Evolutionary conservation across 1,284 basidiomycete genomes (phyloP).

Genomic region (Naganishia cerealis): DNA sequence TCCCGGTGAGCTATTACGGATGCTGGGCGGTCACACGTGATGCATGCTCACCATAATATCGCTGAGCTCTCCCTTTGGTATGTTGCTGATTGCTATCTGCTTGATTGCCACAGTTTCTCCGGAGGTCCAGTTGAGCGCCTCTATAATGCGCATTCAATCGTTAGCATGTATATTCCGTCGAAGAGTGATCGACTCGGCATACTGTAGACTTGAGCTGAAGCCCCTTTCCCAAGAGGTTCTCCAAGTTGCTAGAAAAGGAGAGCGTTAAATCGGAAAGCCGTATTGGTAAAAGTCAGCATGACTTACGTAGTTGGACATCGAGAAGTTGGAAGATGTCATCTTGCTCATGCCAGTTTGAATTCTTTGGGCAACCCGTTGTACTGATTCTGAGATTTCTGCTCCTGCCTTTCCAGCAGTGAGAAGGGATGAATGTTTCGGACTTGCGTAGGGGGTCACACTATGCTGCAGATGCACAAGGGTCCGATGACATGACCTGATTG

Average conservation of each 20-base stretch:
- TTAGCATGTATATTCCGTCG: background rate
- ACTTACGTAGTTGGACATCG: conserved; percentile 30
- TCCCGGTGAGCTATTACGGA: background rate
- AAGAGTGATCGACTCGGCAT: conserved; percentile 46
- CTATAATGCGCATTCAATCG: conserved; percentile 51
- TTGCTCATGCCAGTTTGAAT: background rate
- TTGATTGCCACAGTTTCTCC: conserved; percentile 95
- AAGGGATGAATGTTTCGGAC: too few species aligned
- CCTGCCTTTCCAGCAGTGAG: background rate
- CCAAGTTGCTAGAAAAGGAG: conserved; percentile 75
- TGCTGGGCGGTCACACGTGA: background rate
- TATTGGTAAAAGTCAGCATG: background rate
- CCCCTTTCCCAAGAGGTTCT: conserved; percentile 89
- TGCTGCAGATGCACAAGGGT: too few species aligned
- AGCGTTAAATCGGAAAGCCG: background rate
- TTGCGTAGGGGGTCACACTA: too few species aligned
- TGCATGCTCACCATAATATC: conserved; percentile 79
- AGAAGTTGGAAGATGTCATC: conserved; percentile 19
- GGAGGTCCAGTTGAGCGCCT: conserved; percentile 91
- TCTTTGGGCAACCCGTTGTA: background rate
- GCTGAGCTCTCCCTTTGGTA: conserved; percentile 81
- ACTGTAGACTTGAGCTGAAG: conserved; percentile 92
- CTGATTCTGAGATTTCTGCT: background rate
- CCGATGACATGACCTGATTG: too few species aligned
- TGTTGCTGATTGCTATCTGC: conserved; percentile 88